Conservation (phyloP, 192 early-diverging fungal genomes). For the Chytriomyces hyalinus region DNA sequence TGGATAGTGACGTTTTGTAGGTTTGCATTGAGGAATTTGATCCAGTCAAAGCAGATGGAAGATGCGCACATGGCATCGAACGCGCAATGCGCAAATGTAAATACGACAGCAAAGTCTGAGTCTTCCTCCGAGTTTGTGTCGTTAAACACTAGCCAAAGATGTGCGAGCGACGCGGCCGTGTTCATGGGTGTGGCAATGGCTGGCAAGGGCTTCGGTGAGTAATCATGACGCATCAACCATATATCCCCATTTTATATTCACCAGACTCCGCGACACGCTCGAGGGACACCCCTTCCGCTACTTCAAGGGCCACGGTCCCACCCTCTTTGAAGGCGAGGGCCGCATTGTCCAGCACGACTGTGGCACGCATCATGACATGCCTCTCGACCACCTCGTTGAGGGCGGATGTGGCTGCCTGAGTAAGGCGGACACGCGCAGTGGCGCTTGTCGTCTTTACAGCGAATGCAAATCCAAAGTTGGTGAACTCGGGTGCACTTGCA, state of each 20-base stretch:
- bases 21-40: background rate
- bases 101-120: background rate
- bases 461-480: constrained; percentile 29
- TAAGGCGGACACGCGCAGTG: background rate
- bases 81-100: constrained; percentile 20
- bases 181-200: too few relatives aligned
- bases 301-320: background rate
- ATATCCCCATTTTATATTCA: background rate
- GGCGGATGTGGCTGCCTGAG: background rate
- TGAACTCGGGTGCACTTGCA: constrained; percentile 4
- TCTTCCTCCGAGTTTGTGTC: too few relatives aligned
- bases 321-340: background rate
- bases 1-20: background rate
- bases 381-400: background rate
- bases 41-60: background rate
- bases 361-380: constrained; percentile 4
- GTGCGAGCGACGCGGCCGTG: too few relatives aligned
- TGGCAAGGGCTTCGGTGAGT: too few relatives aligned
- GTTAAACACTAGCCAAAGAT: too few relatives aligned
- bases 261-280: background rate
- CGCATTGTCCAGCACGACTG: background rate
- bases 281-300: background rate
- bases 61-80: constrained; percentile 15
- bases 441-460: background rate
- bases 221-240: background rate